Conservation (phyloP, 2,329 filamentous ascomycete species). For the Acarospora socialis region DNA sequence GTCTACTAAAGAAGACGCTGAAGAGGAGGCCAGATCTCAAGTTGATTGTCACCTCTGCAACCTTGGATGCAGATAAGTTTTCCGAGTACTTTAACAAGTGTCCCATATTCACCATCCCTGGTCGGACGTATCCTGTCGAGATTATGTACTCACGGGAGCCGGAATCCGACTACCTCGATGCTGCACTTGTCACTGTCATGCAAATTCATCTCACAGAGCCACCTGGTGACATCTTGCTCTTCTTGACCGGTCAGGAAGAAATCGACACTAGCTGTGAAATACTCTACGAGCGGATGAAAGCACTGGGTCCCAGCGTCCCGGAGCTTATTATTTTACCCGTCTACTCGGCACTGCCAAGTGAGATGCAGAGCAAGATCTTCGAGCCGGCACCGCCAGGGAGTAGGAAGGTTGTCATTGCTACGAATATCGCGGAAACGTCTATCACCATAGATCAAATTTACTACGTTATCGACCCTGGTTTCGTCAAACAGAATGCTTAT, state of each 20-base stretch:
- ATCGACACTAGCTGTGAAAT: constrained; percentile 94
- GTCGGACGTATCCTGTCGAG: constrained; percentile 88
- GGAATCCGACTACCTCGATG: constrained; percentile 88
- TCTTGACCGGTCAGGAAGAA: constrained; percentile 93
- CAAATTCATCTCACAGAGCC: constrained; percentile 93
- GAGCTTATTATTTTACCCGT: constrained; percentile 88
- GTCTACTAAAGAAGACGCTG: constrained; percentile 81
- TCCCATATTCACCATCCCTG: constrained; percentile 92
- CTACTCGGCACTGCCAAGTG: constrained; percentile 85
- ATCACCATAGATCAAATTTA: constrained; percentile 97
- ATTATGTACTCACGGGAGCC: constrained; percentile 91
- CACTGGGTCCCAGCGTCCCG: constrained; percentile 75
- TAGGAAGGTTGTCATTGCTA: constrained; percentile 92
- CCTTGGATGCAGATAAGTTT: constrained; percentile 93
- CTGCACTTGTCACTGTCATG: constrained; percentile 92
- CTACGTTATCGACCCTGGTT: constrained; percentile 92
- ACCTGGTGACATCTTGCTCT: constrained; percentile 85
- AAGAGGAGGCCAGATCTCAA: constrained; percentile 78
- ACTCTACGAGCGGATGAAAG: constrained; percentile 89
- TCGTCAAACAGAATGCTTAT: constrained; percentile 95
- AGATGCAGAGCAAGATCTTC: constrained; percentile 90
- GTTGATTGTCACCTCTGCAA: constrained; percentile 91
- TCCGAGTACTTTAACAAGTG: constrained; percentile 91
- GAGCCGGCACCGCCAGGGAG: constrained; percentile 76
- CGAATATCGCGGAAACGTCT: constrained; percentile 95